Evolutionary conservation across 2,329 filamentous ascomycete species (phyloP).

Genomic region (Phialocephala subalpina): DNA sequence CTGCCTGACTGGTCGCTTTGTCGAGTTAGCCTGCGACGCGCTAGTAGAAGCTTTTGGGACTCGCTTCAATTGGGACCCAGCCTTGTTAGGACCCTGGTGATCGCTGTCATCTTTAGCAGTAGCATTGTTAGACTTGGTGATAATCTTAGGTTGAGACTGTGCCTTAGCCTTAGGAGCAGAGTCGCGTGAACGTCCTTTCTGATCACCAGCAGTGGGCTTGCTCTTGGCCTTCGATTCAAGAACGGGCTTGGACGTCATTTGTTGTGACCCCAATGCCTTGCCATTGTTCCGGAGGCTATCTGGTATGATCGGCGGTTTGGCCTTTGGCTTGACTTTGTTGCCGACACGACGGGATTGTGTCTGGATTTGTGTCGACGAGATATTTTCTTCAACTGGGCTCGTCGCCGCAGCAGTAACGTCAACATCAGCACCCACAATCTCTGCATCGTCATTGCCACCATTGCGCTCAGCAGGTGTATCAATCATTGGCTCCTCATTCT

Average conservation of each 20-base stretch:
- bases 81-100: background rate
- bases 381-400: background rate
- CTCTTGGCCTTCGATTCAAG: background rate
- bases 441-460: background rate
- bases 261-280: background rate
- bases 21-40: background rate
- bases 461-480: background rate
- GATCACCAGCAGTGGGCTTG: background rate
- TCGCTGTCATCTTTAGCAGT: background rate
- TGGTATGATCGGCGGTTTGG: conserved; percentile 23
- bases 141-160: background rate
- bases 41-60: background rate
- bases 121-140: background rate
- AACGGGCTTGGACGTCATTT: background rate
- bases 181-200: background rate
- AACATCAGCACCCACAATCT: background rate
- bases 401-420: background rate
- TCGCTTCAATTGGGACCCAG: background rate
- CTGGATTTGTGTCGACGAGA: background rate
- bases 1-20: background rate
- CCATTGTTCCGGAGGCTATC: background rate
- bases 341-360: conserved; percentile 3
- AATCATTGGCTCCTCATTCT: background rate
- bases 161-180: background rate
- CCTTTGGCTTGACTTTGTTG: conserved; percentile 22